Conservation (phyloP, 2,329 filamentous ascomycete species). For the Mycogone perniciosa region DNA sequence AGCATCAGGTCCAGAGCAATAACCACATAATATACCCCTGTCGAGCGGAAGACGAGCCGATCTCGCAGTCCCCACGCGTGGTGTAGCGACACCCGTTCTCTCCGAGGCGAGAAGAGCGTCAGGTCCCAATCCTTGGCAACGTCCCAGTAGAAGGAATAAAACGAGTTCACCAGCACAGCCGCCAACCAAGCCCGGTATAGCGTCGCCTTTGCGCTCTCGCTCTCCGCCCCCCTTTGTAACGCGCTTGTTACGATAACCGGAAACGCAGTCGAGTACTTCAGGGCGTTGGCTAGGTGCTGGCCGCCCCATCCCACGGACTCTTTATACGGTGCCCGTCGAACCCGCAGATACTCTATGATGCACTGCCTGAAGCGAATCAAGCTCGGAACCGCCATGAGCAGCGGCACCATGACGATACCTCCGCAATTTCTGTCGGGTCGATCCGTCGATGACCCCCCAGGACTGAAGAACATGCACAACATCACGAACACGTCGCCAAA, state of each 20-base stretch:
- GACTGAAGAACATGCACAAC: slow-evolving; percentile 82
- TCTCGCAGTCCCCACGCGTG: slow-evolving; percentile 74
- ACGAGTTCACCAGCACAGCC: slow-evolving; percentile 73
- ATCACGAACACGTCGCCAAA: slow-evolving; percentile 84
- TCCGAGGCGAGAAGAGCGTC: slow-evolving; percentile 61
- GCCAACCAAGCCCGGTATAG: slow-evolving; percentile 59
- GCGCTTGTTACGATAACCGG: slow-evolving; percentile 81
- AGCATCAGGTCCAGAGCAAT: slow-evolving; percentile 73
- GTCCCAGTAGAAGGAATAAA: slow-evolving; percentile 99
- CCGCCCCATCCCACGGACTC: slow-evolving; percentile 65
- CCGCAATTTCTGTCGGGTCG: slow-evolving; percentile 78
- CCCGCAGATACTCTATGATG: slow-evolving; percentile 76
- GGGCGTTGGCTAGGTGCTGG: slow-evolving; percentile 85
- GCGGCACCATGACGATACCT: slow-evolving; percentile 69
- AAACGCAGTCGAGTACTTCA: slow-evolving; percentile 92
- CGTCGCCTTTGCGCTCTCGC: slow-evolving; percentile 33
- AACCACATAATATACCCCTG: slow-evolving; percentile 74
- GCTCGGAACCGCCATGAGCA: slow-evolving; percentile 78
- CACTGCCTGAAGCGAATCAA: slow-evolving; percentile 88
- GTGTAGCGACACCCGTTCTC: slow-evolving; percentile 53
- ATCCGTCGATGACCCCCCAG: slow-evolving; percentile 65
- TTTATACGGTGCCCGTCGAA: slow-evolving; percentile 51
- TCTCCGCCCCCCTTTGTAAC: slow-evolving; percentile 57
- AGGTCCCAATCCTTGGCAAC: slow-evolving; percentile 95
- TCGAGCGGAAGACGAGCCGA: slow-evolving; percentile 64